Evolutionary conservation across 495 filamentous ascomycete species (phyloP).

Genomic region (Elasticomyces elasticus): DNA sequence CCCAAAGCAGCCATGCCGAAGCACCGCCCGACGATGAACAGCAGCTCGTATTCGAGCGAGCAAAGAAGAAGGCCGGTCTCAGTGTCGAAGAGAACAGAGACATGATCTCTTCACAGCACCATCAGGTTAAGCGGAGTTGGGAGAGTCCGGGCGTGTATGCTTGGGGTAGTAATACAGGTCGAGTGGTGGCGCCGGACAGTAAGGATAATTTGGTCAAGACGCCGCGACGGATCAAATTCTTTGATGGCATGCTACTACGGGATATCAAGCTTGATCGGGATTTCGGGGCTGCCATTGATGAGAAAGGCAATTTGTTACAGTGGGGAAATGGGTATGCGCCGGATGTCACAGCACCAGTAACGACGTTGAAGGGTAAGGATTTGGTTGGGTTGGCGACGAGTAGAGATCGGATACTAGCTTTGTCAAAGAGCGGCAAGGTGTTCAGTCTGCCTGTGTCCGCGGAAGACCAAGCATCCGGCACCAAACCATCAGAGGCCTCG

Average conservation of each 20-base stretch:
- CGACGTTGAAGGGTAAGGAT: constrained; percentile 74
- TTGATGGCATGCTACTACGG: constrained; percentile 72
- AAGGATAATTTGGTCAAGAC: constrained; percentile 69
- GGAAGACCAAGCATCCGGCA: constrained; percentile 52
- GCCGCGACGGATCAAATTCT: constrained; percentile 69
- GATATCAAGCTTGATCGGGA: constrained; percentile 78
- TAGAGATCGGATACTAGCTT: constrained; percentile 68
- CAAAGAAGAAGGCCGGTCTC: constrained; percentile 37
- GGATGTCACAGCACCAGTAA: constrained; percentile 46
- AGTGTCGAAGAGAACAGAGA: constrained; percentile 63
- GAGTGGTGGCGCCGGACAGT: constrained; percentile 67
- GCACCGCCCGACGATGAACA: constrained; percentile 32
- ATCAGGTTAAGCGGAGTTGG: constrained; percentile 79
- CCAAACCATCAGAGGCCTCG: constrained; percentile 51
- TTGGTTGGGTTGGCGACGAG: constrained; percentile 63
- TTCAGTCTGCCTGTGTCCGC: constrained; percentile 78
- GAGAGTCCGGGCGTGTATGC: constrained; percentile 84
- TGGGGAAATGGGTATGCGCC: constrained; percentile 74
- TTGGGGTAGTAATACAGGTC: constrained; percentile 84
- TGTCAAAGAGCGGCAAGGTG: constrained; percentile 66
- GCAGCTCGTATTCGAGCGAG: constrained; percentile 51
- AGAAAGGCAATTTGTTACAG: constrained; percentile 81
- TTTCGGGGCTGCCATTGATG: constrained; percentile 80
- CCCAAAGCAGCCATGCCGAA: constrained; percentile 40
- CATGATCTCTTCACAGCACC: constrained; percentile 61